Evolutionary conservation across 805 yeast species (phyloP).

Genomic region (Starmerella etchellsii): DNA sequence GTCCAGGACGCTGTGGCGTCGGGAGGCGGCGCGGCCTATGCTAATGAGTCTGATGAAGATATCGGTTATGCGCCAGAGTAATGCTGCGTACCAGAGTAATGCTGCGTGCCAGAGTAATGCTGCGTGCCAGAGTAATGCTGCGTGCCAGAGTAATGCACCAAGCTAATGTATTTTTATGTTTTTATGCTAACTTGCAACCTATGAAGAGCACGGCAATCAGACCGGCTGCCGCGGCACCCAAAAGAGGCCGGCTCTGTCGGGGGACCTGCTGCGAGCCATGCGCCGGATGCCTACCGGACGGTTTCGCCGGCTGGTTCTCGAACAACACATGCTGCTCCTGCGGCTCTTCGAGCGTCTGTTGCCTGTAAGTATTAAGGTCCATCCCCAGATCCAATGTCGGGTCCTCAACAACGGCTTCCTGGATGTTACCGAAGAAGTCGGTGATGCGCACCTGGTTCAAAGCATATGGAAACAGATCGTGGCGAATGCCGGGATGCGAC

Average conservation of each 20-base stretch:
- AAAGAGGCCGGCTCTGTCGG: not conserved
- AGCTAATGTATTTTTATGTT: no score
- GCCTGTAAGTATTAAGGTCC: conserved; percentile 2
- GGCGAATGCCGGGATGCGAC: conserved; percentile 84
- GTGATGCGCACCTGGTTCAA: conserved; percentile 62
- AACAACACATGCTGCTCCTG: no score
- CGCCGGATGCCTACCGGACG: no score
- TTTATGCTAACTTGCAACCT: not conserved
- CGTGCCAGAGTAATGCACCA: no score
- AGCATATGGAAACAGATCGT: conserved; percentile 61
- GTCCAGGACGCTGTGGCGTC: not conserved
- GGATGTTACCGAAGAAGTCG: conserved; percentile 90
- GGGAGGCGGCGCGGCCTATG: not conserved
- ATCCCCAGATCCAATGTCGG: conserved; percentile 28
- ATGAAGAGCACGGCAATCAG: not conserved
- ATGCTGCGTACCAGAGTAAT: no score
- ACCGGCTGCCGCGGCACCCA: not conserved
- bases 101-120: no score
- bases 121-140: no score
- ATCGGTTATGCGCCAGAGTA: not conserved
- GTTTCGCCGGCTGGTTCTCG: no score
- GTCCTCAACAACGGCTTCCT: conserved; percentile 55
- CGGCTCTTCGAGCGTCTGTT: no score
- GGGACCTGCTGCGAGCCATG: not conserved
- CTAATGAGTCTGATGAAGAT: not conserved